Conservation (phyloP, 2,329 filamentous ascomycete species). For the Apiospora malaysiana region DNA sequence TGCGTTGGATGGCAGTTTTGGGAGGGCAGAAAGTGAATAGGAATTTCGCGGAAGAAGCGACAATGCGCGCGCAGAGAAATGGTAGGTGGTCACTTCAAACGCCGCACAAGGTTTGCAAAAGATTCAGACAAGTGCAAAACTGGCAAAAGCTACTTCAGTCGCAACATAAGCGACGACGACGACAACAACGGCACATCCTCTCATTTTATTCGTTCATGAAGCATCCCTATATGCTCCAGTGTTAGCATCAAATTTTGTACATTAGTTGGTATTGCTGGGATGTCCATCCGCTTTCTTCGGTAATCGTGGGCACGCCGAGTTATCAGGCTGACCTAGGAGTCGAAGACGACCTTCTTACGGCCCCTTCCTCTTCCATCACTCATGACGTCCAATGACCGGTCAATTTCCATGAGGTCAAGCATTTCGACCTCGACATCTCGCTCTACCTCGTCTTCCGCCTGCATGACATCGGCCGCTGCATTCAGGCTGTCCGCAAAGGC, state of each 20-base stretch:
- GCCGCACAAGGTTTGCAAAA: conserved; percentile 2
- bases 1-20: background rate
- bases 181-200: background rate
- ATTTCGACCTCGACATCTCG: conserved; percentile 65
- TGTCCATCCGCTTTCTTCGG: background rate
- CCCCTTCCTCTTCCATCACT: conserved; percentile 54
- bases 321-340: conserved; percentile 40
- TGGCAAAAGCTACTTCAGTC: conserved; percentile 15
- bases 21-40: background rate
- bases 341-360: conserved; percentile 59
- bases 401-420: conserved; percentile 70
- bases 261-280: background rate
- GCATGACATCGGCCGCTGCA: conserved; percentile 58
- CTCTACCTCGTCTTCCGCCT: conserved; percentile 48
- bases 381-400: conserved; percentile 63
- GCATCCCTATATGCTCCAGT: conserved; percentile 18
- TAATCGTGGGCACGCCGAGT: background rate
- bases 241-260: background rate
- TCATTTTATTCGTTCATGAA: background rate
- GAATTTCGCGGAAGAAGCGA: too few species aligned
- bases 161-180: background rate
- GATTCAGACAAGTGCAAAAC: conserved; percentile 18
- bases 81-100: background rate
- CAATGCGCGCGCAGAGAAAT: background rate
- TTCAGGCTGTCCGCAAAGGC: conserved; percentile 58